Evolutionary conservation across 78 protist genomes (phyloP), one percentile per base, ranked within the genome.

Genomic region (Diacronema lutheri): DNA sequence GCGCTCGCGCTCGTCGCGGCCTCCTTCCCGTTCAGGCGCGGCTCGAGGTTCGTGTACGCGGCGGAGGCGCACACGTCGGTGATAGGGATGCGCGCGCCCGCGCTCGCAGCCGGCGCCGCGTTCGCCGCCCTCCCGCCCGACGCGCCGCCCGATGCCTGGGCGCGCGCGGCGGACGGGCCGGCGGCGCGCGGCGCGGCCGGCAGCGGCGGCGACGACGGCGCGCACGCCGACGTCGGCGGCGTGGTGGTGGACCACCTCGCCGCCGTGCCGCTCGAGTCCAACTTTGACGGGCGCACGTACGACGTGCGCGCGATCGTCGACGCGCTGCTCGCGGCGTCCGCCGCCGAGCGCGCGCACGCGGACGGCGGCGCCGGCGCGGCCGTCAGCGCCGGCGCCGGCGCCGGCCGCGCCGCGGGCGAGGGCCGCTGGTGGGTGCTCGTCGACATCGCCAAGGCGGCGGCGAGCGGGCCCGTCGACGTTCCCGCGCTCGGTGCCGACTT

Each of bases 381-480:
- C n/a, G 62, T 1, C 62, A 4, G n/a, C 62, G n/a, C 3, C 50
- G 7, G 50, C 50, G 50, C 16, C 50, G 50, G 16, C 50, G 50
- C 16, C 62, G 2, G n/a, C 62, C 62, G n/a, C 62, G 19, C 62
- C n/a, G n/a, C 62, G 62, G 62, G 29, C 4, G 69, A 11, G 35
- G 69, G 14, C 44, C 55, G 76, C n/a, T 64, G 64, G 33, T 50
- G 69, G 56, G 58, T 82, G 26, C 81, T 86, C 37, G 25, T 89
- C 38, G 97, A 94, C 44, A 94, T 90, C 2, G 96, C 98, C 23
- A 78, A 92, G 60, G 91, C 88, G n/a, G 87, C 91, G 11, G 83
- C 91, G 9, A 92, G 93, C 19, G 56, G 74, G 11, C 56, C 77
- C 55, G 69, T 95, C 13, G 91, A 93, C 68, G 46, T 95, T 37